phyloP scores from a whole-genome alignment of 2,329 filamentous ascomycete species.

The Penicillium brevicompactum region DNA sequence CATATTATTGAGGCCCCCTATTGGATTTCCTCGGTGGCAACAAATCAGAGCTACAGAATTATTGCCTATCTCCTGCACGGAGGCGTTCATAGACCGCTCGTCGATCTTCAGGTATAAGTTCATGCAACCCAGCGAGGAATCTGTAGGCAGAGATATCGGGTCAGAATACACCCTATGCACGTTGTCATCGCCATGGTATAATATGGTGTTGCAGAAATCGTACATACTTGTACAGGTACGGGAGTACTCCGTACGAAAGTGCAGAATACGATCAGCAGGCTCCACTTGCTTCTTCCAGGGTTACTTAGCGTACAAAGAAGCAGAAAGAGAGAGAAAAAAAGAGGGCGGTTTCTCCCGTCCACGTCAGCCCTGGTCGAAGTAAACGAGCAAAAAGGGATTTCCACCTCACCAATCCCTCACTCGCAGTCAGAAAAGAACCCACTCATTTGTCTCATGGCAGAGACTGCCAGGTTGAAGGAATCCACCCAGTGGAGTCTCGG shows the following conservation, averaged over 20 bases:
- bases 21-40: too few species aligned
- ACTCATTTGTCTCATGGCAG: slow-evolving; percentile 7
- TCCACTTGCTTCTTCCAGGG: slow-evolving; percentile 1
- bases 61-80: too few species aligned
- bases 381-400: not conserved
- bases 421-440: slow-evolving; percentile 1
- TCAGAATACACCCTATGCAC: too few species aligned
- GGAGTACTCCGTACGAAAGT: not conserved
- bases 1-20: too few species aligned
- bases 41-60: too few species aligned
- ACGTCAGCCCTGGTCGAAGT: slow-evolving; percentile 4
- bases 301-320: not conserved
- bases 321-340: not conserved
- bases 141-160: too few species aligned
- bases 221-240: not conserved
- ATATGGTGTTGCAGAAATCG: too few species aligned
- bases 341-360: slow-evolving; percentile 1
- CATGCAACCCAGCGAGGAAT: too few species aligned
- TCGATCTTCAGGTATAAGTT: too few species aligned
- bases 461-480: slow-evolving; percentile 9
- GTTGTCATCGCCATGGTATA: too few species aligned
- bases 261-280: not conserved
- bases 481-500: slow-evolving; percentile 24
- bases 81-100: too few species aligned
- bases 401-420: not conserved